phyloP scores from a whole-genome alignment of 2,329 filamentous ascomycete genomes.

The Akanthomyces uredinophilus region DNA sequence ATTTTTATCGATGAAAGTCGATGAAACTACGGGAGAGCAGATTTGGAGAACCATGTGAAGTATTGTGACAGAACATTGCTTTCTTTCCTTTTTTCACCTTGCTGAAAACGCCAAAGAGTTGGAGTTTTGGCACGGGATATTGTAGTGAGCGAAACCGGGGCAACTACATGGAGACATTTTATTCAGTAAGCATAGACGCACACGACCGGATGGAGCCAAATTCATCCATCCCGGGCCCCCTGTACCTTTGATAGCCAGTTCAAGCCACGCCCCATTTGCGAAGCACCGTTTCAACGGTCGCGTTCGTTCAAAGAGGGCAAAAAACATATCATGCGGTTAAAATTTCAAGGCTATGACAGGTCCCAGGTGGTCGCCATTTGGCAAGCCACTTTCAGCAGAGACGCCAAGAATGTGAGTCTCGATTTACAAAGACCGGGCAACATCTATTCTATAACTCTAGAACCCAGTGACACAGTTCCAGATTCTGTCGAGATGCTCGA shows the following conservation, averaged over 20 bases:
- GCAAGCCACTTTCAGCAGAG: not conserved
- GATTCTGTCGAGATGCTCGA: not conserved
- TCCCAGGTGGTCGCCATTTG: not conserved
- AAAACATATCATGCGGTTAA: no score
- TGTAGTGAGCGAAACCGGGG: not conserved
- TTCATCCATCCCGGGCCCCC: not conserved
- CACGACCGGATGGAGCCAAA: not conserved
- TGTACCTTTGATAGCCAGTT: not conserved
- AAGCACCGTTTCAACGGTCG: not conserved
- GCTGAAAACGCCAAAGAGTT: not conserved
- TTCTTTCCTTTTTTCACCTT: no score
- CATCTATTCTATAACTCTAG: not conserved
- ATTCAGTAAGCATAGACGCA: not conserved
- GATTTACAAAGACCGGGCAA: not conserved
- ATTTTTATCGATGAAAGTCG: not conserved
- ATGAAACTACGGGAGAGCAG: not conserved
- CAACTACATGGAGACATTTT: not conserved
- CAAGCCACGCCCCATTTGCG: no score
- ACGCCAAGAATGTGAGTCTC: not conserved
- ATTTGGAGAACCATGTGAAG: no score
- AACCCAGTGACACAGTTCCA: not conserved
- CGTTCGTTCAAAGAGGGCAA: not conserved
- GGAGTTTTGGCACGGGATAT: not conserved
- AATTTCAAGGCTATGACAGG: no score
- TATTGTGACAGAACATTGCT: no score